Evolutionary conservation across 2,329 filamentous ascomycete genomes (phyloP).

Genomic region (Trematosphaeria pertusa): DNA sequence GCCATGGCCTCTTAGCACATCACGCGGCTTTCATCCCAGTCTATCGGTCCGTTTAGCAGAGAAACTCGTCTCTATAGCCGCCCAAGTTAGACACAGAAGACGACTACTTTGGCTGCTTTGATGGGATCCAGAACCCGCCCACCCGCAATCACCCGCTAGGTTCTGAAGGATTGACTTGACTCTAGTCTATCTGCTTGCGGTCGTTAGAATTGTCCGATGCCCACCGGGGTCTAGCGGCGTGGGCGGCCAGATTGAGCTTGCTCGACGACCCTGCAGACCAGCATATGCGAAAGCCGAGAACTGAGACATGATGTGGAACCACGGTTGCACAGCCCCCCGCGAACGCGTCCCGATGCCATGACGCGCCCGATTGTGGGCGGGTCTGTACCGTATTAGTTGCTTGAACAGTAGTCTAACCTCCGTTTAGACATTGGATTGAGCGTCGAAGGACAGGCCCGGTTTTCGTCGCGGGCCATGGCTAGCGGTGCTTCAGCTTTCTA

Average conservation of each 20-base stretch:
- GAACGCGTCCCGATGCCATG: constrained; percentile 25
- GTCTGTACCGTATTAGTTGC: too few relatives aligned
- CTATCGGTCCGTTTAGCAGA: constrained; percentile 17
- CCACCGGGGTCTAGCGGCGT: not conserved
- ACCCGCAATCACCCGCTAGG: too few relatives aligned
- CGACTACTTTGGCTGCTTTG: too few relatives aligned
- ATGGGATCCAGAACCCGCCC: too few relatives aligned
- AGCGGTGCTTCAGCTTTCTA: too few relatives aligned
- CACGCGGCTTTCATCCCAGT: constrained; percentile 16
- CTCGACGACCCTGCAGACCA: constrained; percentile 36
- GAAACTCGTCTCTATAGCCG: constrained; percentile 4
- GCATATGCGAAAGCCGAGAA: constrained; percentile 41
- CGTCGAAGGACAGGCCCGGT: too few relatives aligned
- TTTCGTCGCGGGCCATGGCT: too few relatives aligned
- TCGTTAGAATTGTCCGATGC: too few relatives aligned
- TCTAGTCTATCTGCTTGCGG: not conserved
- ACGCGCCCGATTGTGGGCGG: not conserved
- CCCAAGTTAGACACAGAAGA: constrained; percentile 3
- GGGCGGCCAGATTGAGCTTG: constrained; percentile 20
- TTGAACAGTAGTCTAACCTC: too few relatives aligned
- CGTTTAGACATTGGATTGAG: too few relatives aligned
- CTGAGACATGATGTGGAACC: constrained; percentile 43
- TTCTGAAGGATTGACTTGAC: not conserved
- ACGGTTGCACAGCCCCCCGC: constrained; percentile 36
- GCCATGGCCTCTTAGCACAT: constrained; percentile 9